Percentiles rank a stretch among this genome's conserved stretches.
These are phyloP conservation scores for Fusarium equiseti DNA, from an alignment of 2,329 filamentous ascomycete species.

Conservation along the genomic window DNA sequence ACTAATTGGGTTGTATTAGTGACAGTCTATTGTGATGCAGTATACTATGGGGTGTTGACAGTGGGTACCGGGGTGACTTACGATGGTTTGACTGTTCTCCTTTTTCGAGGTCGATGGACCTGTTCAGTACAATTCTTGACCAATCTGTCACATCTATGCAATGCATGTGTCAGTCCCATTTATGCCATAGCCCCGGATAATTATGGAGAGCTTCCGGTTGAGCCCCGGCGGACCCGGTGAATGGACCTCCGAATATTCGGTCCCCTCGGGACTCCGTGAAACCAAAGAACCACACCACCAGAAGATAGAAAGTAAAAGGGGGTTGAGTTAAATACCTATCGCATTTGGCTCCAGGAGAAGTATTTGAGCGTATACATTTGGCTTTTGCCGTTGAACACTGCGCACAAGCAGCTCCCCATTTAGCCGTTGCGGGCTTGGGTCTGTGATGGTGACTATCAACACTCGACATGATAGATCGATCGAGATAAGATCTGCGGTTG, in stretches of 20 bases:
- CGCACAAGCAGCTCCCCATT: conserved; percentile 64
- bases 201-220: conserved; percentile 27
- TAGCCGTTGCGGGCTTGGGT: conserved; percentile 53
- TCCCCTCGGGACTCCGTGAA: conserved; percentile 4
- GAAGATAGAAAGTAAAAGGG: neutral
- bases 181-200: conserved; percentile 14
- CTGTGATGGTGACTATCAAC: conserved; percentile 23
- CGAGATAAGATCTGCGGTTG: conserved; percentile 5
- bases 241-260: conserved; percentile 20
- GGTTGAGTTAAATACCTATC: conserved; percentile 53
- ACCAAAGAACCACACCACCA: neutral
- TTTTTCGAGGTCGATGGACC: conserved; percentile 63
- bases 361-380: conserved; percentile 61
- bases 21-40: neutral
- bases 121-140: conserved; percentile 62
- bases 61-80: conserved; percentile 50
- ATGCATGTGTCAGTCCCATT: conserved; percentile 23
- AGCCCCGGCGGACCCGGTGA: conserved; percentile 20
- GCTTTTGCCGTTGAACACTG: conserved; percentile 63
- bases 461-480: conserved; percentile 25
- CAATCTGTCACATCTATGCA: conserved; percentile 60
- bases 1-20: conserved; percentile 47
- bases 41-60: neutral
- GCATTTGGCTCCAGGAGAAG: conserved; percentile 56
- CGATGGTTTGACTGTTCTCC: conserved; percentile 64